Conservation (phyloP, 1,139 yeast genomes). For the Yamadazyma sp. region DNA sequence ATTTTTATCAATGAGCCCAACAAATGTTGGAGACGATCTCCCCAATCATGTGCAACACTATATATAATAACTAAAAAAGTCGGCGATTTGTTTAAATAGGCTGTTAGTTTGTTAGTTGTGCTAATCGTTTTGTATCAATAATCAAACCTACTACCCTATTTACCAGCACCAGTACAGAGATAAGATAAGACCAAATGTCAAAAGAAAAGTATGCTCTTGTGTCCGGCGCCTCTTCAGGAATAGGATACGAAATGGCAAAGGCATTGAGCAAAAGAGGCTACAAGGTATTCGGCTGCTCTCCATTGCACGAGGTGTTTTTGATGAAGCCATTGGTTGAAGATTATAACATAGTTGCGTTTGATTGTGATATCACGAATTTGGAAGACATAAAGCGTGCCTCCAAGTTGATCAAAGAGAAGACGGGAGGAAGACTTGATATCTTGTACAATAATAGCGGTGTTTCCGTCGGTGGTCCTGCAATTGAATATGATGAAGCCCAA, state of each 20-base stretch:
- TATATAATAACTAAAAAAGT: too few relatives aligned
- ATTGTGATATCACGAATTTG: slow-evolving; percentile 31
- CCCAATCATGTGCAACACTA: neutral
- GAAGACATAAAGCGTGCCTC: slow-evolving; percentile 27
- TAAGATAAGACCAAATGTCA: neutral
- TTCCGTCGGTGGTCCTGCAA: slow-evolving; percentile 31
- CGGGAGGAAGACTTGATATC: slow-evolving; percentile 30
- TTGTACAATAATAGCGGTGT: slow-evolving; percentile 39
- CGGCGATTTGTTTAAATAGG: too few relatives aligned
- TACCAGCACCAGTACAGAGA: too few relatives aligned
- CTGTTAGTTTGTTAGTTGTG: too few relatives aligned
- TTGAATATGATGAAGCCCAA: slow-evolving; percentile 28
- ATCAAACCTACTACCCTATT: neutral
- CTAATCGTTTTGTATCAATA: too few relatives aligned
- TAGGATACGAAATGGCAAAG: slow-evolving; percentile 32
- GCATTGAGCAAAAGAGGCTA: slow-evolving; percentile 32
- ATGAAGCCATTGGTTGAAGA: slow-evolving; percentile 29
- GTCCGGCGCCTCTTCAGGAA: slow-evolving; percentile 43
- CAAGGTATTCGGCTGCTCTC: slow-evolving; percentile 35
- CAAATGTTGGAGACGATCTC: neutral
- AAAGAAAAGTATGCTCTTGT: slow-evolving; percentile 28
- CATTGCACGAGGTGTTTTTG: slow-evolving; percentile 21
- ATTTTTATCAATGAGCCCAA: neutral
- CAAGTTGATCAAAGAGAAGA: slow-evolving; percentile 20
- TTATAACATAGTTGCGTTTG: slow-evolving; percentile 30